Evolutionary conservation across 306 rosid species (phyloP), one percentile per base, ranked within the genome.

Genomic region (Acacia acuminata): DNA sequence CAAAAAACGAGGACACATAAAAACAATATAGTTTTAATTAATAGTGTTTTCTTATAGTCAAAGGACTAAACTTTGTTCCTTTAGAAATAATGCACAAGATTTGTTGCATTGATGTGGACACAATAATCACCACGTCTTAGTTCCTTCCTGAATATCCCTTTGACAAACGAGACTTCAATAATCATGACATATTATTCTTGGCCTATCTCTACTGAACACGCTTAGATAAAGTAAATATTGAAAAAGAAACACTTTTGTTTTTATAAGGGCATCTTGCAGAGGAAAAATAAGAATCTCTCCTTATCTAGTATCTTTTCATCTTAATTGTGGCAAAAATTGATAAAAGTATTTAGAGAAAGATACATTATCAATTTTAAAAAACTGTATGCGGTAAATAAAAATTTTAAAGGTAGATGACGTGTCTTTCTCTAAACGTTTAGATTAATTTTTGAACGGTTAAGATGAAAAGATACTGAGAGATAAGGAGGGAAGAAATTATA

Each of bases 101-200:
- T 63, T 45, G 66, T 30, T 42, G 50, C 32, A 9, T n/a, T 73
- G 79, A 80, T 47, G 67, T 10, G 55, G 79, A 79, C 77, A 43
- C 8, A 14, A 3, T 17, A 50, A 50, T 27, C 24, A 60, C 19
- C 64, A 22, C 5, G n/a, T 8, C 0, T 19, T 2, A 69, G 30
- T 20, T 69, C 73, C 73, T 69, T 53, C 61, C 4, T 47, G 27
- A 15, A 20, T 27, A 7, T 30, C n/a, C 55, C 48, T 43, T 77
- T 77, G 80, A 77, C 80, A 14, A 67, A 19, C 3, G 1, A 9
- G 19, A 10, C n/a, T 32, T 64, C 70, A 64, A 30, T 64, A 15
- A 64, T 64, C 7, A 7, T 19, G 61, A 19, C 24, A 19, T 5
- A 1, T 27, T 27, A 30, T 4, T 60, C 7, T 11, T 22, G 36